A percentile compares a stretch with the other conserved stretches of the same genome.
Evolutionary conservation across 2,329 filamentous ascomycete genomes (phyloP).

Genomic region (Orbilia blumenaviensis): DNA sequence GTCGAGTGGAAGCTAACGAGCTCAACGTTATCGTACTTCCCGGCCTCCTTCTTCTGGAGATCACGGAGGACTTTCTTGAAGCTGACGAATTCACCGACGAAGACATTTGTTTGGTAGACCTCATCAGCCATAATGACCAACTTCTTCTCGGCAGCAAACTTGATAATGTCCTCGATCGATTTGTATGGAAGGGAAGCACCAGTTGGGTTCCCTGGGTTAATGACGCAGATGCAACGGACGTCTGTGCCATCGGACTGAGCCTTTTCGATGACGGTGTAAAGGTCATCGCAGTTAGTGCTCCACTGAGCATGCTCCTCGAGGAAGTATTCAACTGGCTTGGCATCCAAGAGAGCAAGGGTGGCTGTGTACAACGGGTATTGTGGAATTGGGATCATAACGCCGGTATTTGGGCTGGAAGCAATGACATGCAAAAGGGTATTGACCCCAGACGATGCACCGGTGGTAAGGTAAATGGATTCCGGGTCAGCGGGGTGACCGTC

Average conservation of each 20-base stretch:
- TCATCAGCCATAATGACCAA: constrained; percentile 94
- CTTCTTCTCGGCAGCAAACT: constrained; percentile 83
- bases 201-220: constrained; percentile 98
- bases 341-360: constrained; percentile 83
- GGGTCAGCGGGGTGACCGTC: constrained; percentile 87
- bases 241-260: constrained; percentile 81
- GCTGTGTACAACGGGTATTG: constrained; percentile 99
- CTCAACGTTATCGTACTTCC: constrained; percentile 84
- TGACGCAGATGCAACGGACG: constrained; percentile 91
- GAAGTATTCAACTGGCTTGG: constrained; percentile 89
- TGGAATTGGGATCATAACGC: constrained; percentile 91
- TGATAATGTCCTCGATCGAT: constrained; percentile 84
- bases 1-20: constrained; percentile 91
- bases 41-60: constrained; percentile 77
- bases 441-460: constrained; percentile 90
- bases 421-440: constrained; percentile 92
- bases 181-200: constrained; percentile 81
- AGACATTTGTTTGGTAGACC: constrained; percentile 99
- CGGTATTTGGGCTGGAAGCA: constrained; percentile 77
- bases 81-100: constrained; percentile 89
- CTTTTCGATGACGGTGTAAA: constrained; percentile 76
- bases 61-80: constrained; percentile 90
- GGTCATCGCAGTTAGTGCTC: constrained; percentile 85
- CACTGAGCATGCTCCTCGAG: constrained; percentile 86
- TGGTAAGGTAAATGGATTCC: constrained; percentile 86